Conservation (phyloP, 345 rosid species). For the Carallia pectinifolia region DNA sequence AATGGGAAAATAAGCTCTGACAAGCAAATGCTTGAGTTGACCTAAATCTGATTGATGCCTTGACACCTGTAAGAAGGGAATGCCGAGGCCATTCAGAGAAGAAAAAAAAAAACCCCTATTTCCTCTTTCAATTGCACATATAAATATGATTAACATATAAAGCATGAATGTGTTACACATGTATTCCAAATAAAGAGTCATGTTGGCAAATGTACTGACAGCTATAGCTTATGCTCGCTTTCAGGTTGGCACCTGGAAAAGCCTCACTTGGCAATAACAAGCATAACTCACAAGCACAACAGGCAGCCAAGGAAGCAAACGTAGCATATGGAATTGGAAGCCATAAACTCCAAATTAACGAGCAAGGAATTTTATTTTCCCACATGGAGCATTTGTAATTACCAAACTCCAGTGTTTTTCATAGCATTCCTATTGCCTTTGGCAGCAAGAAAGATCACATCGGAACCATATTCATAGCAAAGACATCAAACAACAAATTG, state of each 20-base stretch:
- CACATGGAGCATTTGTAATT: neutral
- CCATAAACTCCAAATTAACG: neutral
- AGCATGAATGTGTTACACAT: too few species aligned
- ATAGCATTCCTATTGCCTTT: too few species aligned
- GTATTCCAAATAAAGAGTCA: too few species aligned
- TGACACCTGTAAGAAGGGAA: constrained; percentile 43
- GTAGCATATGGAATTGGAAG: neutral
- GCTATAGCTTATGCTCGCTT: neutral
- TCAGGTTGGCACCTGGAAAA: neutral
- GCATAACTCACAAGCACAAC: neutral
- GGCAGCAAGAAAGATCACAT: too few species aligned
- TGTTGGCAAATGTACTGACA: neutral
- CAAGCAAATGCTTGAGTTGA: constrained; percentile 40
- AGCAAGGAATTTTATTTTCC: neutral
- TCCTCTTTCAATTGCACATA: neutral
- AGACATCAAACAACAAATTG: too few species aligned
- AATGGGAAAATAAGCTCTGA: constrained; percentile 38
- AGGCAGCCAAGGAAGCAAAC: too few species aligned
- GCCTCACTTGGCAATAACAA: neutral
- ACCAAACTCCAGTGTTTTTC: neutral
- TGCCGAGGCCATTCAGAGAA: neutral
- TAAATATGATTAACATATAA: neutral
- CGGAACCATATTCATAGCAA: too few species aligned
- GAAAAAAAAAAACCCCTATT: neutral
- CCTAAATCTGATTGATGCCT: constrained; percentile 46